phyloP scores from a whole-genome alignment of 176 grass and related monocot species.

The Bolboschoenus planiculmis region DNA sequence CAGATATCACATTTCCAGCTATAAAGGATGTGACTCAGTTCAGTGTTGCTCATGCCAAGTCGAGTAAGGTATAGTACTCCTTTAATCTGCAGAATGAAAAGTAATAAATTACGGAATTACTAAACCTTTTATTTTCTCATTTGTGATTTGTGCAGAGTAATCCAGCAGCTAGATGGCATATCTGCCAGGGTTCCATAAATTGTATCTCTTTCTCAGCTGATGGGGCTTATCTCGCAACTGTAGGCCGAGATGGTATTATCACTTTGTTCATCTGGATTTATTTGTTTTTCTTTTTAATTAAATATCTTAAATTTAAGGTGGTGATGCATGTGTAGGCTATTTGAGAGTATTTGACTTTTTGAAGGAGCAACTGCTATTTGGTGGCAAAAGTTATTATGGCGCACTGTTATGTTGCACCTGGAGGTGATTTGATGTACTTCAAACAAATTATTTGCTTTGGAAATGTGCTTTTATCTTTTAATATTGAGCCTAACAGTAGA shows the following conservation, averaged over 20 bases:
- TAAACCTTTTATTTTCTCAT: constrained; percentile 28
- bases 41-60: constrained; percentile 86
- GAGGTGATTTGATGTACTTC: constrained; percentile 60
- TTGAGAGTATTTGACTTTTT: constrained; percentile 94
- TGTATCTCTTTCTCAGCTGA: constrained; percentile 80
- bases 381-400: constrained; percentile 98
- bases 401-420: constrained; percentile 90
- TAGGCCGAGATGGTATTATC: constrained; percentile 87
- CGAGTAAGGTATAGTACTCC: constrained; percentile 57
- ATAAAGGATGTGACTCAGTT: constrained; percentile 76
- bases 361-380: constrained; percentile 85
- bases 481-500: background rate
- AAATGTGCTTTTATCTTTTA: constrained; percentile 19
- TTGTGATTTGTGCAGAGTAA: constrained; percentile 54
- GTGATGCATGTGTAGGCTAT: constrained; percentile 56
- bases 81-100: background rate
- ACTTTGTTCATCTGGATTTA: constrained; percentile 5
- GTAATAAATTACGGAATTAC: background rate
- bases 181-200: constrained; percentile 89
- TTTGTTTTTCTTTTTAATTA: constrained; percentile 8
- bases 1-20: constrained; percentile 78
- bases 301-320: constrained; percentile 12
- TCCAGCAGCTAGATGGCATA: constrained; percentile 89
- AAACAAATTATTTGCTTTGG: constrained; percentile 11
- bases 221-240: constrained; percentile 74